These are phyloP conservation scores for Irpex sp. DNA, from an alignment of 1,284 basidiomycete species.

Conservation along the genomic window DNA sequence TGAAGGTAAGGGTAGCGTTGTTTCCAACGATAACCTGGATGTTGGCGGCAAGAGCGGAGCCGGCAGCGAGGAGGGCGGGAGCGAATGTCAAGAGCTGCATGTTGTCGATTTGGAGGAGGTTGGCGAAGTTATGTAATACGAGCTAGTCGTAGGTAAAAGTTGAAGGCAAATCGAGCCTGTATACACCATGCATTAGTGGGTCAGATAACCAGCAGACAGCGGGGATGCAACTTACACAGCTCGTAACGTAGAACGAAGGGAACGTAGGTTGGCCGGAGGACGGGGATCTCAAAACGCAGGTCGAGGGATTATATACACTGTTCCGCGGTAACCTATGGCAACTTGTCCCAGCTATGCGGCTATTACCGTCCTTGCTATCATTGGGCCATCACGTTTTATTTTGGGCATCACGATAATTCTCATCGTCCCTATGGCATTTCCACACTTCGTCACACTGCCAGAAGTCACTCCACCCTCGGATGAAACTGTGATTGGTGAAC, in stretches of 20 bases:
- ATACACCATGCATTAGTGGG: too few relatives aligned
- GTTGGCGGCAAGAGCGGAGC: conserved; percentile 35
- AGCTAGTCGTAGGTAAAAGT: neutral
- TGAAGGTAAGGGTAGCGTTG: conserved; percentile 39
- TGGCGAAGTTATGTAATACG: neutral
- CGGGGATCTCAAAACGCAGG: neutral
- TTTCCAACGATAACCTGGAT: conserved; percentile 45
- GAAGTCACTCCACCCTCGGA: neutral
- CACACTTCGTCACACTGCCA: neutral
- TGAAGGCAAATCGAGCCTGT: conserved; percentile 1
- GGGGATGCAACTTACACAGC: neutral
- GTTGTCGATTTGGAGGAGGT: conserved; percentile 23
- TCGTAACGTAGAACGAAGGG: neutral
- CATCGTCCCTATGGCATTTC: neutral
- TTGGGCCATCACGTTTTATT: neutral
- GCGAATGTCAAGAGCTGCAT: conserved; percentile 50
- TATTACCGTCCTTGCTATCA: neutral
- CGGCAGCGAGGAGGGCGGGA: conserved; percentile 39
- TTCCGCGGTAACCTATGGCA: neutral
- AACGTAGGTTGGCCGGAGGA: conserved; percentile 1
- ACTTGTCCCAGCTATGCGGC: neutral
- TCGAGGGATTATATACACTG: neutral
- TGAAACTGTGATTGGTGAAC: neutral
- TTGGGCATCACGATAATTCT: neutral
- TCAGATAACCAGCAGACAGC: neutral